Conservation (phyloP, 495 filamentous ascomycete genomes). For the Choiromyces venosus region DNA sequence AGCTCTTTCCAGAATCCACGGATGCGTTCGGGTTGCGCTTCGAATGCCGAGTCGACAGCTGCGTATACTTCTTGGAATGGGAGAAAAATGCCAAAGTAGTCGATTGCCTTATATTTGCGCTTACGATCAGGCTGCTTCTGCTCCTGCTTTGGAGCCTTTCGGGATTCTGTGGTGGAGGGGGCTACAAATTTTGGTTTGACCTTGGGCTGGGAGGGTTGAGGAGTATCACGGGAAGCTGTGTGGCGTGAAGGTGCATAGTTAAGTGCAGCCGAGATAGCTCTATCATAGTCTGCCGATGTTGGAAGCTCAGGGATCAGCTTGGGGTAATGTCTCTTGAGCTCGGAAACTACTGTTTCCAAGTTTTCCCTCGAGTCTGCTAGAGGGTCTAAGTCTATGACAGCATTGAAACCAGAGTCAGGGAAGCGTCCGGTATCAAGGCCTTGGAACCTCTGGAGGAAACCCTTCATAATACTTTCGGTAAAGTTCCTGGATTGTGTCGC, state of each 20-base stretch:
- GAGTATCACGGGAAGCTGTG: neutral
- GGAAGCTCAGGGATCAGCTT: conserved; percentile 69
- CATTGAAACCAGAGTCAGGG: conserved; percentile 74
- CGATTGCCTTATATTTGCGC: conserved; percentile 49
- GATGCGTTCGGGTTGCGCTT: conserved; percentile 48
- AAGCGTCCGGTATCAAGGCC: conserved; percentile 55
- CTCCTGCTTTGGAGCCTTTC: conserved; percentile 25
- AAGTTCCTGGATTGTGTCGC: conserved; percentile 60
- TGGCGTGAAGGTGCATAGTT: conserved; percentile 42
- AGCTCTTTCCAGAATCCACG: conserved; percentile 70
- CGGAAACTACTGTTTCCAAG: conserved; percentile 69
- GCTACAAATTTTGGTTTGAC: neutral
- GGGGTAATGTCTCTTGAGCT: conserved; percentile 67
- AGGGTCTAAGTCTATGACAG: conserved; percentile 79
- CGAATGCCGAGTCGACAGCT: conserved; percentile 57
- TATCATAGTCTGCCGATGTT: conserved; percentile 65
- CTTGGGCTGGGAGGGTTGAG: neutral
- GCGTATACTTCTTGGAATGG: neutral
- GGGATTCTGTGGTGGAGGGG: conserved; percentile 13
- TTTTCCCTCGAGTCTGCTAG: conserved; percentile 71
- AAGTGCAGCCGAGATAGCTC: conserved; percentile 69
- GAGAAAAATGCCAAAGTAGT: conserved; percentile 71
- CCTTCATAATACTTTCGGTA: conserved; percentile 87
- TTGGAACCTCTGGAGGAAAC: conserved; percentile 83
- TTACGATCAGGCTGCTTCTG: conserved; percentile 42